Evolutionary conservation across 495 filamentous ascomycete species (phyloP).

Genomic region (Hypoxylon intermedium): DNA sequence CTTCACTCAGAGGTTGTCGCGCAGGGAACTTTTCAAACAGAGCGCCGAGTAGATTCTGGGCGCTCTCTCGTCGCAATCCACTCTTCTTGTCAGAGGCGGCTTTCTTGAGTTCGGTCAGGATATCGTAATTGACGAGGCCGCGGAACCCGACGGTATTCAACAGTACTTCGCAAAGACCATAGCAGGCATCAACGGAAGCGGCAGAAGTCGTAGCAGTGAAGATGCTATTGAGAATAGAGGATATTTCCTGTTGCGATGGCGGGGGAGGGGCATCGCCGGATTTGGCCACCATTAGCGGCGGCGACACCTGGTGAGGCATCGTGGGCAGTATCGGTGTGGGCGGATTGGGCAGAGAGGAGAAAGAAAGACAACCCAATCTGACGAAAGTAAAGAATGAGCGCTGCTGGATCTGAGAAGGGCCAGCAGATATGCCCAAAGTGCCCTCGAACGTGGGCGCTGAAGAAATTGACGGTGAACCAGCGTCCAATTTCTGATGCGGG

Average conservation of each 20-base stretch:
- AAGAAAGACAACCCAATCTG: slow-evolving; percentile 10
- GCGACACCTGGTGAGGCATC: slow-evolving; percentile 47
- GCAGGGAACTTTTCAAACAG: slow-evolving; percentile 87
- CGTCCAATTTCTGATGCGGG: slow-evolving; percentile 16
- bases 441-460: slow-evolving; percentile 29
- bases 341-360: slow-evolving; percentile 8
- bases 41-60: slow-evolving; percentile 93
- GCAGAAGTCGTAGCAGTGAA: slow-evolving; percentile 84
- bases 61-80: slow-evolving; percentile 82
- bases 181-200: slow-evolving; percentile 84
- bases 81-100: slow-evolving; percentile 94
- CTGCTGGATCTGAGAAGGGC: slow-evolving; percentile 7
- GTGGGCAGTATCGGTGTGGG: slow-evolving; percentile 13
- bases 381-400: slow-evolving; percentile 1
- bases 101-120: slow-evolving; percentile 78
- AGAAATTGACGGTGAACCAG: slow-evolving; percentile 26
- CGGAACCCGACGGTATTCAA: slow-evolving; percentile 78
- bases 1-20: slow-evolving; percentile 78
- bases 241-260: slow-evolving; percentile 75
- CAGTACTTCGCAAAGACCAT: slow-evolving; percentile 80
- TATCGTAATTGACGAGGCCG: slow-evolving; percentile 75
- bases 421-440: slow-evolving; percentile 27
- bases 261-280: slow-evolving; percentile 55
- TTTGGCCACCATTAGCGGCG: slow-evolving; percentile 51
- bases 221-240: slow-evolving; percentile 72